A percentile compares a stretch with the other conserved stretches of the same genome.
phyloP scores from a whole-genome alignment of 1,139 yeast species.

The Sugiyamaella grinbergsii region DNA sequence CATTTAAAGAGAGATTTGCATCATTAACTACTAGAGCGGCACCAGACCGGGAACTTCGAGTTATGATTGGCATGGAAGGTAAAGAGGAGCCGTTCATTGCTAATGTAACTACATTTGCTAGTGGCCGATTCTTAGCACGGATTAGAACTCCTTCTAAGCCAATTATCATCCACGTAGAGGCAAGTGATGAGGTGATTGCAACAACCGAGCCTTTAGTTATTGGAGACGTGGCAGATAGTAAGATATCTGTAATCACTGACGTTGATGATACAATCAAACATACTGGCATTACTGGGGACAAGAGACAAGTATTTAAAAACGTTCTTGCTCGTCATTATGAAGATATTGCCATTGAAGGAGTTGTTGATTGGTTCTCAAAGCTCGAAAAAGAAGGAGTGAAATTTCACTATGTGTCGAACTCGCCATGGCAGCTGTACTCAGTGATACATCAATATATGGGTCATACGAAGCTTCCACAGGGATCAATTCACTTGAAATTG shows the following conservation, averaged over 20 bases:
- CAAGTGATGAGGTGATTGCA: conserved; percentile 28
- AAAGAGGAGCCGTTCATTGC: conserved; percentile 13
- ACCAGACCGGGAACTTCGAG: conserved; percentile 28
- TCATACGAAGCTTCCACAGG: conserved; percentile 62
- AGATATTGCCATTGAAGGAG: conserved; percentile 71
- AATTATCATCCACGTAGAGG: conserved; percentile 30
- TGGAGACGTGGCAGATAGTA: conserved; percentile 42
- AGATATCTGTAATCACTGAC: conserved; percentile 82
- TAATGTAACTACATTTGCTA: conserved; percentile 35
- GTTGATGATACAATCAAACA: conserved; percentile 91
- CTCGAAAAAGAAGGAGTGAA: conserved; percentile 49
- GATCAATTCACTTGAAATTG: conserved; percentile 83
- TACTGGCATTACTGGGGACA: conserved; percentile 89
- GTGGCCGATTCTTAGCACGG: conserved; percentile 45
- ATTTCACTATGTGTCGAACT: conserved; percentile 90
- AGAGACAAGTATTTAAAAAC: conserved; percentile 76
- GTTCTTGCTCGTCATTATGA: conserved; percentile 66
- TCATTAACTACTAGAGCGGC: conserved; percentile 37
- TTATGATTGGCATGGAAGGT: conserved; percentile 27
- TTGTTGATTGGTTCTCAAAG: conserved; percentile 66
- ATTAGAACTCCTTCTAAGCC: conserved; percentile 37
- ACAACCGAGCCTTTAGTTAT: conserved; percentile 26
- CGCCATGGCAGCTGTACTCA: conserved; percentile 87
- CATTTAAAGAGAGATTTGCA: conserved; percentile 32
- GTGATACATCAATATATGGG: conserved; percentile 62